Conservation (phyloP, 371 early-diverging fungal species). For the Apophysomyces ossiformis region DNA sequence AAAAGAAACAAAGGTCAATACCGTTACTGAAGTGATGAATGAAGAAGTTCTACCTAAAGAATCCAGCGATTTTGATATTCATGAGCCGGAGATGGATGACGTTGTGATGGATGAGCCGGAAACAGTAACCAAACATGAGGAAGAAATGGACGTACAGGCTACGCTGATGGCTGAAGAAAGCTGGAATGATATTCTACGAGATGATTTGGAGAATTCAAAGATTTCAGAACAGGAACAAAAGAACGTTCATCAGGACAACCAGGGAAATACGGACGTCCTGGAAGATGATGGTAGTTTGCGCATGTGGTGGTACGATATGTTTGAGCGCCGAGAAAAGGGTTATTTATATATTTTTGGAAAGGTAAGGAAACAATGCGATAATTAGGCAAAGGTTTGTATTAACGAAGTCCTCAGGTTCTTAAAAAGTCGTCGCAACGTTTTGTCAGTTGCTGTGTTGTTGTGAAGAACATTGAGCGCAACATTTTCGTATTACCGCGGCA, state of each 20-base stretch:
- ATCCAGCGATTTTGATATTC: constrained; percentile 4
- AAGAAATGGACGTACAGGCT: neutral
- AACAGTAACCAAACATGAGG: neutral
- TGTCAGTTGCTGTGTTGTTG: constrained; percentile 84
- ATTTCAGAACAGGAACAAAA: constrained; percentile 25
- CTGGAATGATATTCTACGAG: constrained; percentile 1
- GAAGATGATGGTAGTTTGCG: constrained; percentile 65
- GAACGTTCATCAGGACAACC: neutral
- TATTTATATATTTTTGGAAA: constrained; percentile 93
- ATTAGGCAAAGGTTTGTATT: neutral
- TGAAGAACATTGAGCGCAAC: constrained; percentile 85
- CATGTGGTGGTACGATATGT: constrained; percentile 95
- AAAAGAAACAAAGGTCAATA: neutral
- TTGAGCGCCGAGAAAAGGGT: constrained; percentile 79
- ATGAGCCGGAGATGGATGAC: constrained; percentile 18
- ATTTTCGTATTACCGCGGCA: constrained; percentile 86
- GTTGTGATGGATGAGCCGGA: constrained; percentile 20
- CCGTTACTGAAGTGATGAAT: neutral
- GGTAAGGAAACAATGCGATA: constrained; percentile 37
- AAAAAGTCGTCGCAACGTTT: constrained; percentile 54
- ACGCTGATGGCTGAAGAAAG: constrained; percentile 18
- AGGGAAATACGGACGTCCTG: constrained; percentile 40
- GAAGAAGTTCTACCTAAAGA: neutral
- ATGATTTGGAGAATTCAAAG: constrained; percentile 39
- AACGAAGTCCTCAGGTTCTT: constrained; percentile 36